These are phyloP conservation scores for Golubevia pallescens DNA, from an alignment of 1,284 basidiomycete species.

Conservation along the genomic window DNA sequence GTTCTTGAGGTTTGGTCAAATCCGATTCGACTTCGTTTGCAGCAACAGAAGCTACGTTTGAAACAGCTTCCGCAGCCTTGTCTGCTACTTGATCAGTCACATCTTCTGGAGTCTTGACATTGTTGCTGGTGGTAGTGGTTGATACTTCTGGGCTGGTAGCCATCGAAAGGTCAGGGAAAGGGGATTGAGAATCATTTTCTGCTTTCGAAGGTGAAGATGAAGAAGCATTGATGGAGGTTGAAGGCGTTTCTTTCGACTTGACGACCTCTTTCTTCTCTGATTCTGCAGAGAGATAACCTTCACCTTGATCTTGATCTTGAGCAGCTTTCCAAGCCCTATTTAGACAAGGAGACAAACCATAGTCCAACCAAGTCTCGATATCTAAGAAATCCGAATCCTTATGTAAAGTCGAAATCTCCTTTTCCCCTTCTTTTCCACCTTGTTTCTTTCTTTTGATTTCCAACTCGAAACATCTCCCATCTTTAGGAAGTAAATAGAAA, in stretches of 20 bases:
- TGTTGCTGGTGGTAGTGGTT: not conserved
- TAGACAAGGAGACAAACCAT: constrained; percentile 34
- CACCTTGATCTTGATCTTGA: constrained; percentile 11
- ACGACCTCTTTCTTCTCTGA: too few species aligned
- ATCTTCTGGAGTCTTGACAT: not conserved
- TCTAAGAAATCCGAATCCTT: constrained; percentile 40
- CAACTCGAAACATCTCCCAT: constrained; percentile 33
- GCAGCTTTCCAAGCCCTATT: constrained; percentile 14
- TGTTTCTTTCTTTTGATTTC: constrained; percentile 15
- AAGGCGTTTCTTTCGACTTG: not conserved
- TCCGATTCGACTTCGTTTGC: not conserved
- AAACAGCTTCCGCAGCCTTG: not conserved
- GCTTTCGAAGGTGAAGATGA: not conserved
- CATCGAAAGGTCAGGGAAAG: not conserved
- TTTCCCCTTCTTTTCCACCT: constrained; percentile 15
- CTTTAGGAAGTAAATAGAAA: constrained; percentile 59
- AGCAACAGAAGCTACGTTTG: not conserved
- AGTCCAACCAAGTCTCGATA: constrained; percentile 27
- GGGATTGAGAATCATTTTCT: not conserved
- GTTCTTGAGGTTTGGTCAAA: constrained; percentile 11
- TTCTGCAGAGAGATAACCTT: too few species aligned
- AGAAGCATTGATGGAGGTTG: constrained; percentile 2
- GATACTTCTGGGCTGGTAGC: not conserved
- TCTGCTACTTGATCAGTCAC: not conserved
- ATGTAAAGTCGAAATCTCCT: constrained; percentile 5